Evolutionary conservation across 208 protist species (phyloP), one percentile per base, ranked within the genome.

Genomic region (Acanthamoeba lenticulata): DNA sequence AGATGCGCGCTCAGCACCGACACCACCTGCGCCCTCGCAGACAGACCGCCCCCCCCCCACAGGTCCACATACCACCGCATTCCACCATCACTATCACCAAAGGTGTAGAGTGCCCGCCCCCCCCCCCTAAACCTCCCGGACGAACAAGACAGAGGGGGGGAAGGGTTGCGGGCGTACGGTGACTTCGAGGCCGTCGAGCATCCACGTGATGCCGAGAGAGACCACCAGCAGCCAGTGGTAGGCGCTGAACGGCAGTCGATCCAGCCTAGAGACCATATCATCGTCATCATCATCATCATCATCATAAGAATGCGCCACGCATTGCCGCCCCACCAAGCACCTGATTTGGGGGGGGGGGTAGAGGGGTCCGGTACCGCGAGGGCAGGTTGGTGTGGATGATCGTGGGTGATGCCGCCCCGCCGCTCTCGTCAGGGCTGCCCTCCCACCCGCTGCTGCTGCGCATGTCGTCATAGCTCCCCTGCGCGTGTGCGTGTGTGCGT

Each of bases 131-230:
- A n/a, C n/a, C n/a, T n/a, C n/a, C n/a, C n/a, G n/a, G n/a, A n/a
- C n/a, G n/a, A n/a, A n/a, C n/a, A n/a, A n/a, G n/a, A n/a, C n/a
- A n/a, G 4, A 21, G 17, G 52, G 17, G 52, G 17, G 27, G 69
- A 36, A 21, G 69, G 4, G 36, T 40, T 5, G 11, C 9, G 5
- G 65, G 65, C 19, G 42, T 86, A 86, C 77, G 29, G 77, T 86
- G 44, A 86, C 47, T 86, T 86, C 77, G 29, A 86, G 42, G 47
- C 77, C 77, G 52, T 86, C 77, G 40, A 86, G 77, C 77, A 86
- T 86, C 77, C 77, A 86, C 40, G 77, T 86, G 77, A 86, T 52
- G 40, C 77, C 77, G 21, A 86, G 77, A 1, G 77, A 86, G 2
- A 86, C n/a, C 29, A 86, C 77, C 19, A 86, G 77, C 36, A 86